Base-by-base conservation (phyloP, 148 eudicot species). In the Diospyros kaki region DNA sequence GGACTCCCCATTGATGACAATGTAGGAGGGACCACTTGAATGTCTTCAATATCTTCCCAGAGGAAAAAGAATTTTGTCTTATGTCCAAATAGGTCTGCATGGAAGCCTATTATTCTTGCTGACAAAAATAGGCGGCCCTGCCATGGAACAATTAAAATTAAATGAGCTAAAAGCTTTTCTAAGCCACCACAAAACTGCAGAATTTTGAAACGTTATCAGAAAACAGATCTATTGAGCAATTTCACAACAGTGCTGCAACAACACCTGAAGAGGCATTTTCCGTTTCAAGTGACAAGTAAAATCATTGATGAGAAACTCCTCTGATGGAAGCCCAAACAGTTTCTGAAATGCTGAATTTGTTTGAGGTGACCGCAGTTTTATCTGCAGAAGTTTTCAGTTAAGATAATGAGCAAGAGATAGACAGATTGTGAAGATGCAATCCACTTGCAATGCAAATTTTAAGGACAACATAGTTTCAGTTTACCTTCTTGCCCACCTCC, bases 1-100 rank as follows among this genome's bases (percentile, higher is more conserved):
- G 99, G 97, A 83, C 99, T 95, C 38, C 97, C 99, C 93, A 95
- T 92, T 58, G 99, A 95, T 74, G 97, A 88, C 68, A 95, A 81
- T 76, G 92, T 89, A 54, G 99, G 93, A 73, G 97, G 77, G 72
- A 83, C 78, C 45, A 95, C 93, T 82, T 90, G 90, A 82, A 95
- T 87, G 69, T 87, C 96, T 81, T 95, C 99, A 59, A 95, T 89
- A 70, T 95, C 99, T 78, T 95, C 97, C 99, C 99, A 95, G 8
- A 92, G 89, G 78, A 95, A 84, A 84, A 80, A 95, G 87, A 95
- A 95, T n/a, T 84, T 95, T 51, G 99, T 89, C 87, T 92, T 95
- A 78, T 80, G 97, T 44, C 99, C 94, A 83, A 95, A 95, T 13
- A 95, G 78, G 83, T 91, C 93, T 59, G 89, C 86, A 83, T 95